Conservation (phyloP, 139 green algal species). For the Micractinium conductrix region DNA sequence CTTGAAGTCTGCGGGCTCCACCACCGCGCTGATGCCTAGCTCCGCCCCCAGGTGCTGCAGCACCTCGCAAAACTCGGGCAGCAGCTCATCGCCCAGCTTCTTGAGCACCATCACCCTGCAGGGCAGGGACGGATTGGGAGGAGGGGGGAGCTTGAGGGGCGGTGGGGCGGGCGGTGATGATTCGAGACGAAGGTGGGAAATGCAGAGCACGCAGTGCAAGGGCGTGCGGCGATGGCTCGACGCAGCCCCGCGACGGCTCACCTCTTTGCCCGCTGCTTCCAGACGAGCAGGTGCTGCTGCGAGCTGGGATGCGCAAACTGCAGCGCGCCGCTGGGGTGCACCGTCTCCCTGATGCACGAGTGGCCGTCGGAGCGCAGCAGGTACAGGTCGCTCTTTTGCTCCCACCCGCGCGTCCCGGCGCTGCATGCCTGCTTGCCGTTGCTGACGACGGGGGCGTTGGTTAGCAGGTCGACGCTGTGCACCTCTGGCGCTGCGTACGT, state of each 20-base stretch:
- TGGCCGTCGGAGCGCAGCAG: slow-evolving; percentile 86
- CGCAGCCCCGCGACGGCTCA: slow-evolving; percentile 36
- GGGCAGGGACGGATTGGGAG: neutral
- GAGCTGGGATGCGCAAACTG: slow-evolving; percentile 90
- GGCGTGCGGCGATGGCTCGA: neutral
- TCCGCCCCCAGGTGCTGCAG: slow-evolving; percentile 73
- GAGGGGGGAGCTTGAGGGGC: too few relatives aligned
- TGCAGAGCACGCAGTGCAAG: neutral
- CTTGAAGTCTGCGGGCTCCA: slow-evolving; percentile 86
- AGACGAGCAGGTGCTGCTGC: slow-evolving; percentile 97
- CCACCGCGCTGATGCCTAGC: slow-evolving; percentile 81
- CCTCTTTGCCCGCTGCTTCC: slow-evolving; percentile 82
- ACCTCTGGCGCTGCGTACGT: too few relatives aligned
- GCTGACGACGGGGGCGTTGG: too few relatives aligned
- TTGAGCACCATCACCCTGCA: slow-evolving; percentile 94
- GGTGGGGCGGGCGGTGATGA: neutral
- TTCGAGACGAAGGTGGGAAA: neutral
- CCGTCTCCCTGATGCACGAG: slow-evolving; percentile 89
- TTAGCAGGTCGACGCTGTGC: too few relatives aligned
- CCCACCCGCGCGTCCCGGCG: neutral
- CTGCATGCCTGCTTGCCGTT: too few relatives aligned
- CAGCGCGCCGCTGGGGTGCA: slow-evolving; percentile 74
- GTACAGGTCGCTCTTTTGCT: slow-evolving; percentile 23
- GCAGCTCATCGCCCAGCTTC: slow-evolving; percentile 91
- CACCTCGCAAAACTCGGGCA: slow-evolving; percentile 64